A percentile compares a stretch with the other conserved stretches of the same genome.
These are phyloP conservation scores for Larix kaempferi DNA, from an alignment of 75 land plant species.

Conservation along the genomic window DNA sequence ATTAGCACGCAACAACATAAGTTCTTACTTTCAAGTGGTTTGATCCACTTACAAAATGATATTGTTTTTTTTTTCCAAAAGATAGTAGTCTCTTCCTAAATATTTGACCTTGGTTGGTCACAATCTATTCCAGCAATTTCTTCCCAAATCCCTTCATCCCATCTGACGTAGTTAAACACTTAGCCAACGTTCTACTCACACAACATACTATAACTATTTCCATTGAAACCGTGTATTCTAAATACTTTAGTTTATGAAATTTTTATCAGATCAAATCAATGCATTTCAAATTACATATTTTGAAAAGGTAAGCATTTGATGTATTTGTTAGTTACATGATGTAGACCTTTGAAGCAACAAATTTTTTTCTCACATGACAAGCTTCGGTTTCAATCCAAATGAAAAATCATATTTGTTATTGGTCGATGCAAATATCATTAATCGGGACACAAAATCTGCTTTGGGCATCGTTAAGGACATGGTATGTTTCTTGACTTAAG, in stretches of 20 bases:
- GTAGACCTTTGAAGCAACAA: conserved; percentile 72
- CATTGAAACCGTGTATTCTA: not conserved
- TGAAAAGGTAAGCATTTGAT: not conserved
- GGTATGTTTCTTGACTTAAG: conserved; percentile 33
- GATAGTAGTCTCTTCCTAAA: no score
- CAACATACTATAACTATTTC: no score
- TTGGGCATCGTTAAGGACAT: conserved; percentile 65
- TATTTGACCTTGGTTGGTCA: no score
- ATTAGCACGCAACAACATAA: no score
- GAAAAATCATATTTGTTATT: conserved; percentile 67
- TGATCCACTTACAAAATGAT: no score
- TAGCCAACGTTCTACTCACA: no score
- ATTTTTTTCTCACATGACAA: conserved; percentile 71
- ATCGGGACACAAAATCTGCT: conserved; percentile 78
- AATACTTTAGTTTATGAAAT: not conserved
- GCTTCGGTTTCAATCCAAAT: conserved; percentile 79
- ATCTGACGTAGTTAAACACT: no score
- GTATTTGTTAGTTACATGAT: conserved; percentile 2
- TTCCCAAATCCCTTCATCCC: no score
- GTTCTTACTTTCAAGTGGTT: no score
- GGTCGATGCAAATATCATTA: conserved; percentile 74
- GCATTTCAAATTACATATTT: not conserved
- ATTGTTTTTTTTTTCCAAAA: no score
- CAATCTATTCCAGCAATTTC: no score
- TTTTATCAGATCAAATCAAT: not conserved